Base-by-base conservation (phyloP, 495 filamentous ascomycete genomes). In the Melanomma pulvis-pyrius region DNA sequence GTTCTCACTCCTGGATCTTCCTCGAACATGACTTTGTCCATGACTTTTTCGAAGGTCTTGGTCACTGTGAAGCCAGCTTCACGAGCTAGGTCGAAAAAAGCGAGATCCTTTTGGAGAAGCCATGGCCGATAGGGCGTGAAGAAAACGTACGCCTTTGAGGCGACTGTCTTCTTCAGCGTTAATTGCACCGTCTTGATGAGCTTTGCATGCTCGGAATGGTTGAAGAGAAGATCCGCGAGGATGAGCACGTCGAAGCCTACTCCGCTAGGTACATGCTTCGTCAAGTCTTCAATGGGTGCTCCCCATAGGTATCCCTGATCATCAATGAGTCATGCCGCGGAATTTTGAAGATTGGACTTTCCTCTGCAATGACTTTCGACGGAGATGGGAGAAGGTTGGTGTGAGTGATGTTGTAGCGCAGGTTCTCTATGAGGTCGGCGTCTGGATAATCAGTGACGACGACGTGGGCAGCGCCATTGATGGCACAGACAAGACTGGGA, bases 51-150 rank as follows among this genome's bases (percentile, higher is more conserved):
- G 52, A 92, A 78, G 28, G 96, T 80, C 80, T 92, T 90, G 59
- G 84, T 85, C 13, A 96, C 92, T 3, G 65, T 73, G 62, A 96
- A 90, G 0, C 92, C 92, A 46, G 73, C 78, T 59, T 84, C 80
- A 62, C 84, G 79, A 1, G 87, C 89, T 49, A 90, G 70, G 25
- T 91, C 87, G 72, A 98, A 96, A 79, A 98, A 97, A 6, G 80
- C 83, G 73, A 97, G 80, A 68, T 96, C 94, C 76, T 90, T 88
- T 58, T 90, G 83, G 65, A 89, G 79, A 68, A 97, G 77, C 93
- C 92, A 97, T 1, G 93, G 92, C 65, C 94, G 81, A 78, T 98
- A 96, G 1, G 90, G 91, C 0, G 92, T 96, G 76, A 98, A 98
- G 70, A 96, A 94, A 15, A 97, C 93, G 69, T 92, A 78, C 1